phyloP scores from a whole-genome alignment of 192 early-diverging fungal genomes.

The Coemansia sp. region DNA sequence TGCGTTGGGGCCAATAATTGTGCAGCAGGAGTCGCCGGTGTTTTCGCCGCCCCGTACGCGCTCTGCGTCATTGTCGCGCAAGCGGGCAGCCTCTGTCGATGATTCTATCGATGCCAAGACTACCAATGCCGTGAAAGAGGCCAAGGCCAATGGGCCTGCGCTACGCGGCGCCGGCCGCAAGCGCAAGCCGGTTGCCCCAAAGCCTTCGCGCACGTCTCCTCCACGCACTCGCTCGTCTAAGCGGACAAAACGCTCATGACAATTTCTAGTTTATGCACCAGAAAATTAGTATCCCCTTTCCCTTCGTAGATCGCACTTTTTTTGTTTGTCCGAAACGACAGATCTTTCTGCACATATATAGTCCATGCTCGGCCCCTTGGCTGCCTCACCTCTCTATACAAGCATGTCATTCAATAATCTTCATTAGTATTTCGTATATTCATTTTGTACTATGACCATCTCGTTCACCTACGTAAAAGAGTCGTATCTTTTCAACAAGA shows the following conservation, averaged over 20 bases:
- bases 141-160: constrained; percentile 1
- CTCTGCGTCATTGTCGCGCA: not conserved
- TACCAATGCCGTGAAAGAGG: not conserved
- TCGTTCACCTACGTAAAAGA: constrained; percentile 50
- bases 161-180: constrained; percentile 2
- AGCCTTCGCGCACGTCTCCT: constrained; percentile 10
- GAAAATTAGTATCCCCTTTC: not conserved
- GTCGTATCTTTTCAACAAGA: constrained; percentile 39
- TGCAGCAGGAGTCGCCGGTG: not conserved
- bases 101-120: not conserved
- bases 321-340: not conserved
- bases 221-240: constrained; percentile 24
- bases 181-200: not conserved
- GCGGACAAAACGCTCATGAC: constrained; percentile 5
- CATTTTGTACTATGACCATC: constrained; percentile 20
- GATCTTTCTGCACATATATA: too few relatives aligned
- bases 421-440: constrained; percentile 3
- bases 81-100: not conserved
- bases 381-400: too few relatives aligned
- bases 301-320: not conserved
- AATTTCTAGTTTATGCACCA: constrained; percentile 1
- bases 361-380: too few relatives aligned
- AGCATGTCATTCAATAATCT: constrained; percentile 5
- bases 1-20: constrained; percentile 3
- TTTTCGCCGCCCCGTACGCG: constrained; percentile 5